A percentile compares a stretch with the other conserved stretches of the same genome.
These are phyloP conservation scores for Fonsecaea monophora DNA, from an alignment of 2,329 filamentous ascomycete species.

Conservation along the genomic window DNA sequence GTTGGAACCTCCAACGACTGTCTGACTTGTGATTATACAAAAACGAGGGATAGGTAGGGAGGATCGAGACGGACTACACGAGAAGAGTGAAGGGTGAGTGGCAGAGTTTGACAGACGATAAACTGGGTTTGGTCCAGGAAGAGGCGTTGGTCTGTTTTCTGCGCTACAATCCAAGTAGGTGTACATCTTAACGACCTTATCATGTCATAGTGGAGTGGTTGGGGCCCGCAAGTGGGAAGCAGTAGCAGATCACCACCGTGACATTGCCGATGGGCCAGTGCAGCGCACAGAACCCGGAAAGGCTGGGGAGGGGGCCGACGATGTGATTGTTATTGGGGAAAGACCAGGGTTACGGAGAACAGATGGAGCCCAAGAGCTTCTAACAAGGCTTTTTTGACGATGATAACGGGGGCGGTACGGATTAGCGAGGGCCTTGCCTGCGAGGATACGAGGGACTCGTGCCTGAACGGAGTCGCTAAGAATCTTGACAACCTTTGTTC, in stretches of 20 bases:
- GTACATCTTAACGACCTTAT: constrained; percentile 15
- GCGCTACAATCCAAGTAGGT: background rate
- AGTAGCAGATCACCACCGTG: constrained; percentile 20
- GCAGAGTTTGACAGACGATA: constrained; percentile 2
- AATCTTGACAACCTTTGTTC: background rate
- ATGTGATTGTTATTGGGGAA: background rate
- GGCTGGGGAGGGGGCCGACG: constrained; percentile 15
- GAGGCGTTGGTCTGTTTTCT: constrained; percentile 15
- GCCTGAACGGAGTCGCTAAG: background rate
- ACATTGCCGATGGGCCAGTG: background rate
- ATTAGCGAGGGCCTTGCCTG: background rate
- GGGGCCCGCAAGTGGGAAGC: constrained; percentile 3
- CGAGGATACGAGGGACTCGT: background rate
- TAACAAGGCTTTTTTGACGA: background rate
- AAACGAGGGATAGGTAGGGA: background rate
- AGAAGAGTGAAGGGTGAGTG: constrained; percentile 6
- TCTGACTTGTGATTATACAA: constrained; percentile 12
- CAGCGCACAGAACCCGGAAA: constrained; percentile 10
- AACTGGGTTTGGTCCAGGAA: constrained; percentile 3
- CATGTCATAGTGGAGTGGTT: constrained; percentile 24
- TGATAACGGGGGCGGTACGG: constrained; percentile 1
- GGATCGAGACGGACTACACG: background rate
- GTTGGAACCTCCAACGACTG: constrained; percentile 1
- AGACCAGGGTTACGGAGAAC: background rate
- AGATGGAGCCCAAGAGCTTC: background rate